Evolutionary conservation across 1,284 basidiomycete genomes (phyloP), one percentile per base, ranked within the genome.

Genomic region (Leucoagaricus sp.): DNA sequence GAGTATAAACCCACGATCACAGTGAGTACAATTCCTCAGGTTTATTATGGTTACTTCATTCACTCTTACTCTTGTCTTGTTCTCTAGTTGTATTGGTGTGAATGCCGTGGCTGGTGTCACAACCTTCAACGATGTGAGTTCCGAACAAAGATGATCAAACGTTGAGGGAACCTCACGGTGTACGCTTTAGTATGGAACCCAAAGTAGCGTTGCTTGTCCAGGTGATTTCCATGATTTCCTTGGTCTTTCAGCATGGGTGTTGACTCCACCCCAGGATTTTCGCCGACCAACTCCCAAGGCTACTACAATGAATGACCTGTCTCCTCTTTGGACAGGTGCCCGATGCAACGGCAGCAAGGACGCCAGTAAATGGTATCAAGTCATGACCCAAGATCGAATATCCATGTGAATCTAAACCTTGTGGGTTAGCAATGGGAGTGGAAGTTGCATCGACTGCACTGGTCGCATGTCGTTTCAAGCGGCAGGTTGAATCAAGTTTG

Each of bases 291-390:
- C 53, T 55, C 61, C 28, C 70, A 71, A 54, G 69, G 70, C 72
- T 9, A 66, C 72, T 33, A 68, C 70, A 13, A 69, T 72, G 66
- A 65, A 64, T 54, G 70, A 73, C 29, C 19, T 59, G 8, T 72
- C 68, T 26, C 71, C 71, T n/a, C 63, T 73, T 10, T 73, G 71
- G 70, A 61, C 62, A 6, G 70, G 71, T 4, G 62, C 67, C 7
- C 59, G 55, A 34, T 73, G 71, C 58, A 51, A 65, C 40, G 71
- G 71, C 10, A 51, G 47, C 25, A 53, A 64, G 64, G 60, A 68
- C 52, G 69, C 69, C 12, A 67, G 64, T 51, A 73, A 72, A 50
- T 55, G 46, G 47, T 72, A 67, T 63, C 17, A 13, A 21, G 12
- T 33, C 31, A 33, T 21, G 40, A 23, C 31, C 12, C 9, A 21